Conservation (phyloP, 2,329 filamentous ascomycete genomes). For the Fusarium dlaminii region DNA sequence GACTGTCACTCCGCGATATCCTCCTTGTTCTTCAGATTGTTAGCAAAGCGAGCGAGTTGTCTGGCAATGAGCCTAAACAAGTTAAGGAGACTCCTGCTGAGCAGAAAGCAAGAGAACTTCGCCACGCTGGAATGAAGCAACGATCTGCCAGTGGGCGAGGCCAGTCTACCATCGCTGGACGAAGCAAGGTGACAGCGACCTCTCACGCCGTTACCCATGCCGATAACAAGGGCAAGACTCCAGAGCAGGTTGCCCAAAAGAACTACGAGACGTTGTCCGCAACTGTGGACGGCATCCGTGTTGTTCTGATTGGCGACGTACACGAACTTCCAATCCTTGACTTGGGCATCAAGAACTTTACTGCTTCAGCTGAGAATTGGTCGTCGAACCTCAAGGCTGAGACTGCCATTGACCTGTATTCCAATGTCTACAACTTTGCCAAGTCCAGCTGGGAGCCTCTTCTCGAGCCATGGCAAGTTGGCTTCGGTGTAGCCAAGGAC, state of each 20-base stretch:
- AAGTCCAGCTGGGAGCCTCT: slow-evolving; percentile 98
- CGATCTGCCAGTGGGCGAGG: slow-evolving; percentile 66
- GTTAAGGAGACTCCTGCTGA: slow-evolving; percentile 54
- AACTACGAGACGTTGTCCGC: slow-evolving; percentile 82
- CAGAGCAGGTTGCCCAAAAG: slow-evolving; percentile 17
- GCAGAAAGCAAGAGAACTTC: slow-evolving; percentile 65
- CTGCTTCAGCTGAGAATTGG: slow-evolving; percentile 88
- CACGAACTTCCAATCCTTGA: slow-evolving; percentile 97
- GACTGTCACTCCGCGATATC: slow-evolving; percentile 93
- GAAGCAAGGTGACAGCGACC: slow-evolving; percentile 53
- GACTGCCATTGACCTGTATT: slow-evolving; percentile 89
- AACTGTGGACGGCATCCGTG: slow-evolving; percentile 84
- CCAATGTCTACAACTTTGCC: slow-evolving; percentile 98
- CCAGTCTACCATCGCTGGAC: slow-evolving; percentile 58
- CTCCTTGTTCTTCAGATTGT: slow-evolving; percentile 92
- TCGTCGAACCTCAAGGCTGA: slow-evolving; percentile 87
- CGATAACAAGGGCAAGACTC: slow-evolving; percentile 35
- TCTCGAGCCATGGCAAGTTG: slow-evolving; percentile 96
- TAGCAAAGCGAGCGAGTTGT: slow-evolving; percentile 88
- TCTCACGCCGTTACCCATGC: slow-evolving; percentile 35
- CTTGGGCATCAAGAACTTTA: slow-evolving; percentile 90
- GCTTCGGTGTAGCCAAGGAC: slow-evolving; percentile 85
- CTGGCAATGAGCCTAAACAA: slow-evolving; percentile 66
- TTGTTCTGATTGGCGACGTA: slow-evolving; percentile 93
- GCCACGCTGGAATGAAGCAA: slow-evolving; percentile 60